Base-by-base conservation (phyloP, 208 protist genomes). In the Crithidia mellificae region DNA sequence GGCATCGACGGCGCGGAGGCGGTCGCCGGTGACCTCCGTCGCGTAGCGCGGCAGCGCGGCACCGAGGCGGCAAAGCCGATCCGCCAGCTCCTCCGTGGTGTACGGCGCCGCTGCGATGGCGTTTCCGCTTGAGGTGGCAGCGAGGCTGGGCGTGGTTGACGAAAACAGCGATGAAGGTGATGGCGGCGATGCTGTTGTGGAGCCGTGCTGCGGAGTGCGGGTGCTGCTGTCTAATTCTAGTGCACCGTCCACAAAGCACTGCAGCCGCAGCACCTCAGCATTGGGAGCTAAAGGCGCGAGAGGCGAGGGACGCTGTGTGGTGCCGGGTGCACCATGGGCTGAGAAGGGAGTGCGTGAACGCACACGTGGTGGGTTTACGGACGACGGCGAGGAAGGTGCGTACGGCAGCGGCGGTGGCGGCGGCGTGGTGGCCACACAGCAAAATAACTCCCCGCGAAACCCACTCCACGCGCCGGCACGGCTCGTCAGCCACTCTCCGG, bases 31-130 rank as follows among this genome's bases (percentile, higher is more conserved):
- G 32, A 62, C 65, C 55, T 66, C 52, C 27, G 70, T 76, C 17
- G 70, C 64, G 44, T 77, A 67, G 27, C 71, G 55, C 27, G 74
- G 79, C 8, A 91, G 53, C n/a, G 66, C 51, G 17, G 77, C 67
- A 57, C 85, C 85, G 30, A 87, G 71, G 19, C 85, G 85, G 49
- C 80, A 88, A 24, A 88, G 49, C 11, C 84, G 63, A 56, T 91
- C 85, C 6, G 82, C 85, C 14, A 91, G 55, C 58, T 88, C 85
- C 66, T 83, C 85, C n/a, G 67, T 58, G 8, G 46, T 63, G 36
- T 41, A 0, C n/a, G 59, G 25, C 15, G n/a, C 32, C n/a, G n/a
- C n/a, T n/a, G n/a, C n/a, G n/a, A n/a, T n/a, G n/a, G n/a, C n/a
- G n/a, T n/a, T n/a, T n/a, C n/a, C n/a, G n/a, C n/a, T n/a, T n/a